Base-by-base conservation (phyloP, 2,329 filamentous ascomycete genomes). In the Atkinsonella texensis region DNA sequence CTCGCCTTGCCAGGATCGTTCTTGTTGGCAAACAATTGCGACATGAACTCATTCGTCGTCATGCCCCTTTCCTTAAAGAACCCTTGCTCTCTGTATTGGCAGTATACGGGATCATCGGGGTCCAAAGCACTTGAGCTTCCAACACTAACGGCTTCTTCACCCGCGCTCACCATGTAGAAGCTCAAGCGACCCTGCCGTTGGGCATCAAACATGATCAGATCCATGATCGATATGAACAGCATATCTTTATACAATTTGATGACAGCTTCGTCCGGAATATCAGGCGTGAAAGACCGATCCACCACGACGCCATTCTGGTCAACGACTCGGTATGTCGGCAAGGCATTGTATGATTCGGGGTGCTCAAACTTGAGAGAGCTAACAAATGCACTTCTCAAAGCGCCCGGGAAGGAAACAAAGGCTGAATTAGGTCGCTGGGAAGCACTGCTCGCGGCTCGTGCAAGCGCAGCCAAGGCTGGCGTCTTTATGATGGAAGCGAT, bases 161-260 rank as follows among this genome's bases (percentile, higher is more conserved):
- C 90, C 0, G 89, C 87, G 39, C 87, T 91, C 62, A 91, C 91
- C 87, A 98, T 97, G 70, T 98, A 98, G 70, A 98, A 98, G 67
- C 85, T 90, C 52, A 95, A 71, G 18, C 89, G 81, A n/a, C 90
- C 90, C 69, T 98, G 93, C 45, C 93, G 78, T 69, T 98, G 93
- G 0, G 93, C 90, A 63, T 98, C 93, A 63, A 95, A 96, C 90
- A 97, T 97, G 65, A 97, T 87, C 51, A 95, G 68, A 64, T 98
- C 93, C 89, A 98, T 93, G 58, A 97, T 86, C 52, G 85, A 82
- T 10, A 84, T 73, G 38, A 74, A 77, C 10, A 85, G 61, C 83
- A 86, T 85, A 60, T 83, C 79, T 53, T 71, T 75, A 66, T 84
- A 84, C 49, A 83, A 68, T 62, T 80, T 77, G 51, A 80, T 62